Evolutionary conservation across 2,329 filamentous ascomycete genomes (phyloP).

Genomic region (Myriangium duriaei): DNA sequence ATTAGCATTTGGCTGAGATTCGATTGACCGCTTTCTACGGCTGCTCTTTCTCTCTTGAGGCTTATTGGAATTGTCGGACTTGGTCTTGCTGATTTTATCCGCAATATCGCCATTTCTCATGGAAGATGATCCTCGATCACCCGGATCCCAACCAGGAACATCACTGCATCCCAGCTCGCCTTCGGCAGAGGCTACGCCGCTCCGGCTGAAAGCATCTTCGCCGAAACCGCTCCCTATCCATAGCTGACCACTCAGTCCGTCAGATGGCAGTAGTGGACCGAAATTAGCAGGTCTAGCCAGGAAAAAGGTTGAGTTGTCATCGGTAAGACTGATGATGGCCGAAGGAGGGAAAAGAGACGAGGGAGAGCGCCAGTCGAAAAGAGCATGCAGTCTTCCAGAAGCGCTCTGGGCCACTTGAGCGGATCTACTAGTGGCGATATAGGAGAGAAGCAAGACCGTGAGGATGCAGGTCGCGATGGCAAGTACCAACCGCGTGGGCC

Average conservation of each 20-base stretch:
- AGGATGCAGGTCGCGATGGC: slow-evolving; percentile 31
- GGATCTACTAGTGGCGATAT: slow-evolving; percentile 20
- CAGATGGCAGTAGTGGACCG: slow-evolving; percentile 62
- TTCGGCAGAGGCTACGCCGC: slow-evolving; percentile 44
- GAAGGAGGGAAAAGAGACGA: slow-evolving; percentile 89
- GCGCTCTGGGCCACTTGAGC: slow-evolving; percentile 14
- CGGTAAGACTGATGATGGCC: slow-evolving; percentile 87
- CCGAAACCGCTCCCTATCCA: slow-evolving; percentile 91
- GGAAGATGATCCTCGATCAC: slow-evolving; percentile 19
- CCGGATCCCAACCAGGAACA: slow-evolving; percentile 71
- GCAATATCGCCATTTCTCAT: neutral
- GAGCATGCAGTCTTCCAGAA: slow-evolving; percentile 26
- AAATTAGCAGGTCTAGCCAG: slow-evolving; percentile 86
- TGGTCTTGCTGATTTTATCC: slow-evolving; percentile 17
- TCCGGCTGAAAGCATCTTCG: slow-evolving; percentile 57
- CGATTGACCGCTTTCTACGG: slow-evolving; percentile 16
- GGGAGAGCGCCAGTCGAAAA: slow-evolving; percentile 42
- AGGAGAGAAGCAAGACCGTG: slow-evolving; percentile 32
- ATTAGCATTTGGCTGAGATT: slow-evolving; percentile 7
- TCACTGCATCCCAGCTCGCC: slow-evolving; percentile 93
- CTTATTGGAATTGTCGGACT: slow-evolving; percentile 10
- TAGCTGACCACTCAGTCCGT: slow-evolving; percentile 73
- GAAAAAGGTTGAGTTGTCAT: slow-evolving; percentile 97
- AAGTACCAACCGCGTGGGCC: slow-evolving; percentile 29
- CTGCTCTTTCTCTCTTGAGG: slow-evolving; percentile 10